These are phyloP conservation scores for Pseudogymnoascus sp. DNA, from an alignment of 2,329 filamentous ascomycete species.

Conservation along the genomic window DNA sequence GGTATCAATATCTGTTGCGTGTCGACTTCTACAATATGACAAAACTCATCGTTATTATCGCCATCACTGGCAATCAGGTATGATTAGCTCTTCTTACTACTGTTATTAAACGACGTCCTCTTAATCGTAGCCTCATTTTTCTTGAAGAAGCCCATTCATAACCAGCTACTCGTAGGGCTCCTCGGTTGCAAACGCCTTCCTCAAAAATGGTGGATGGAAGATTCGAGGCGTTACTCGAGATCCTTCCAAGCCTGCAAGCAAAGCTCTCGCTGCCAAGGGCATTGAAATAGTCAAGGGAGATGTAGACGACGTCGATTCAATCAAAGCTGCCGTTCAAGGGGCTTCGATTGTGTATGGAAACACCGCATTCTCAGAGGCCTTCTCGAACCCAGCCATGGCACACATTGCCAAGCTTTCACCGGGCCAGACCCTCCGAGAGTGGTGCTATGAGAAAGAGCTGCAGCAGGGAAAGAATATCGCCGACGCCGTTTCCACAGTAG, in stretches of 20 bases:
- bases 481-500: constrained; percentile 17
- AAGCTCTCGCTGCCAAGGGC: constrained; percentile 34
- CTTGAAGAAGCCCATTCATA: no score
- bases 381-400: not conserved
- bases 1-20: not conserved
- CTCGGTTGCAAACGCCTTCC: constrained; percentile 39
- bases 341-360: not conserved
- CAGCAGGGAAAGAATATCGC: constrained; percentile 29
- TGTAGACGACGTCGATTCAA: not conserved
- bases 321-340: not conserved
- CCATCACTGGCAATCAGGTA: constrained; percentile 11
- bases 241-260: constrained; percentile 34
- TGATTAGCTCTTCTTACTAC: not conserved
- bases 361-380: not conserved
- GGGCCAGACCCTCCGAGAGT: not conserved
- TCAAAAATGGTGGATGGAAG: constrained; percentile 38
- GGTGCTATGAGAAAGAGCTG: constrained; percentile 20
- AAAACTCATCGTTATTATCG: constrained; percentile 13
- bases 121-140: no score
- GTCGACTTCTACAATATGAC: not conserved
- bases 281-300: constrained; percentile 35
- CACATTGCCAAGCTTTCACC: not conserved
- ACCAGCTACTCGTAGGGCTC: constrained; percentile 33
- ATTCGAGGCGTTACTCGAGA: constrained; percentile 44
- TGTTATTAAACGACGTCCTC: not conserved